Conservation (phyloP, 2,329 filamentous ascomycete genomes). For the Elsinoe batatas region DNA sequence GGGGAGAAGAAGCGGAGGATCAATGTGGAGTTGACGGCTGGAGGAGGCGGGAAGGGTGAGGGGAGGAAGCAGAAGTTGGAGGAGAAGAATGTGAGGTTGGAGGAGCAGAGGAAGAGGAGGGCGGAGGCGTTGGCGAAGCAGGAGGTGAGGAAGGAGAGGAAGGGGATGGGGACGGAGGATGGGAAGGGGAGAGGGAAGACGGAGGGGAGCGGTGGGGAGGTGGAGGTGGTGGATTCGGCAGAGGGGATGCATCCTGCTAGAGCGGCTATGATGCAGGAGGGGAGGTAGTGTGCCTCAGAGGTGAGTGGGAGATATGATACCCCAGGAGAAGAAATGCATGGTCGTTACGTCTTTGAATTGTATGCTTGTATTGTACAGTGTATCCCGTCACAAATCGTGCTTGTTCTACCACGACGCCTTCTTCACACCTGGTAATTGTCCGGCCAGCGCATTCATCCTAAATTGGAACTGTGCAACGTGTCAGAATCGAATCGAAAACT, state of each 20-base stretch:
- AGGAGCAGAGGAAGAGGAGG: slow-evolving; percentile 53
- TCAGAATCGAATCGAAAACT: background rate
- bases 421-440: slow-evolving; percentile 81
- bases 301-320: background rate
- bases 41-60: slow-evolving; percentile 69
- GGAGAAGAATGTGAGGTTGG: slow-evolving; percentile 76
- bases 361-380: slow-evolving; percentile 1
- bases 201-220: slow-evolving; percentile 11
- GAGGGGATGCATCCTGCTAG: slow-evolving; percentile 28
- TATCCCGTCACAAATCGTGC: background rate
- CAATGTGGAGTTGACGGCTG: slow-evolving; percentile 88
- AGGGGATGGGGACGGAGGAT: slow-evolving; percentile 22
- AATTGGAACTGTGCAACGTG: slow-evolving; percentile 67
- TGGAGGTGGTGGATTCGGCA: slow-evolving; percentile 15
- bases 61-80: slow-evolving; percentile 65
- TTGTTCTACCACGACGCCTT: slow-evolving; percentile 80
- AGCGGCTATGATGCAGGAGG: slow-evolving; percentile 19
- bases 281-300: background rate
- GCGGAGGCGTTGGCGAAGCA: slow-evolving; percentile 40
- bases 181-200: slow-evolving; percentile 18
- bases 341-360: slow-evolving; percentile 6
- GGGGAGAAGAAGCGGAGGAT: slow-evolving; percentile 59
- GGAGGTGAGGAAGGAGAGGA: slow-evolving; percentile 34
- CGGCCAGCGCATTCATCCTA: slow-evolving; percentile 75
- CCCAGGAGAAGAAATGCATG: background rate